A percentile compares a stretch with the other conserved stretches of the same genome.
These are phyloP conservation scores for Pinus albicaulis DNA, from an alignment of 75 land plant genomes.

Conservation along the genomic window DNA sequence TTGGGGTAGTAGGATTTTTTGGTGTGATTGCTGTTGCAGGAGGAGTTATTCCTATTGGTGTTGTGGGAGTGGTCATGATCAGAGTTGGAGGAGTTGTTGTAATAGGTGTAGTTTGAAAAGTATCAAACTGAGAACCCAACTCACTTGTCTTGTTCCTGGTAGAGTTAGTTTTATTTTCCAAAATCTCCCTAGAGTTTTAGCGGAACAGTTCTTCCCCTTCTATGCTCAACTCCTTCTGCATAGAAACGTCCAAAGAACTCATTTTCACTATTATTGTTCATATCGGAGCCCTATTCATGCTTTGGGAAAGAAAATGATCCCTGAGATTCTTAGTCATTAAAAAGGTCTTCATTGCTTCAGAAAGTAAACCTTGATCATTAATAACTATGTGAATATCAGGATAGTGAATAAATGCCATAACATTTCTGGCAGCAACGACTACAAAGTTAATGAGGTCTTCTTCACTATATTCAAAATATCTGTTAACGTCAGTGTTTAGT, in stretches of 20 bases:
- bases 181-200: background rate
- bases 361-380: background rate
- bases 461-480: background rate
- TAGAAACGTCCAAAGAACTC: background rate
- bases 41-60: background rate
- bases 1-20: background rate
- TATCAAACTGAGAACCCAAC: background rate
- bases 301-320: background rate
- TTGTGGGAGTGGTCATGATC: background rate
- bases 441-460: background rate
- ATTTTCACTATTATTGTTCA: background rate
- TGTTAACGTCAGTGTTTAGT: background rate
- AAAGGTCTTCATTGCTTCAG: background rate
- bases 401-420: background rate
- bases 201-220: background rate
- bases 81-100: conserved; percentile 5
- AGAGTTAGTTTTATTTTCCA: conserved; percentile 1
- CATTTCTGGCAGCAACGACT: conserved; percentile 2
- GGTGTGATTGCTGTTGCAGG: background rate
- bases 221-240: background rate
- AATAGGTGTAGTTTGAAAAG: background rate
- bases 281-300: background rate
- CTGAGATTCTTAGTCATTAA: background rate
- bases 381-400: background rate
- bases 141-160: background rate